Base-by-base conservation (phyloP, 2,329 filamentous ascomycete genomes). In the Apiospora rasikravindrae region DNA sequence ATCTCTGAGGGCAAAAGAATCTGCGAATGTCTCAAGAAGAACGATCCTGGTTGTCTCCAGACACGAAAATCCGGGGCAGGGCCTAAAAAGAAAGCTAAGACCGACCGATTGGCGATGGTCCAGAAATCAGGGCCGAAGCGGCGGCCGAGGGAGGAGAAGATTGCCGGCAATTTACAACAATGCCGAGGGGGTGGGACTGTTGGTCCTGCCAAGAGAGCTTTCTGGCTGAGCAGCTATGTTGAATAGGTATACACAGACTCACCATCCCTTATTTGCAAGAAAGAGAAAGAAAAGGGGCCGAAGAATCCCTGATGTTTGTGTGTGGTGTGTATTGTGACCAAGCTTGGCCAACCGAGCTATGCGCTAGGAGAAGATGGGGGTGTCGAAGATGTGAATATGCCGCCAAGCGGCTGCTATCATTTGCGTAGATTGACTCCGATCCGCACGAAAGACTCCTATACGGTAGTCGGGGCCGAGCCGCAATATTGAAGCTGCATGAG, bases 391-490 rank as follows among this genome's bases (percentile, higher is more conserved):
- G 29, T 61, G 53, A 10, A 22, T 61, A 61, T 61, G 53, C 53
- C 53, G 53, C 53, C 53, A 37, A 61, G 53, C 29, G 16, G 37
- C 53, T 22, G 29, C 53, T 61, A 61, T 61, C 53, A 26, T 61
- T 37, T 26, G 53, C 16, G 10, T 61, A 61, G 29, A 42, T 44
- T 45, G 42, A 37, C 37, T 67, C 37, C 42, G 64, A 67, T 45
- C 26, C 64, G 64, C 45, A 19, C 37, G 37, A 67, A 19, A 67
- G 64, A 14, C 33, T n/a, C 67, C 67, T 53, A 49, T 69, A 24
- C 44, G 33, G 67, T 24, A 69, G 53, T 69, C n/a, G 44, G 44
- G 67, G 67, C 67, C 67, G 67, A 69, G 67, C 67, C 44, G 67
- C 29, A 69, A 69, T 69, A 40, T n/a, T 40, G 67, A 51, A 53